phyloP scores from a whole-genome alignment of 1,284 basidiomycete genomes.

The Butyriboletus appendiculatus region DNA sequence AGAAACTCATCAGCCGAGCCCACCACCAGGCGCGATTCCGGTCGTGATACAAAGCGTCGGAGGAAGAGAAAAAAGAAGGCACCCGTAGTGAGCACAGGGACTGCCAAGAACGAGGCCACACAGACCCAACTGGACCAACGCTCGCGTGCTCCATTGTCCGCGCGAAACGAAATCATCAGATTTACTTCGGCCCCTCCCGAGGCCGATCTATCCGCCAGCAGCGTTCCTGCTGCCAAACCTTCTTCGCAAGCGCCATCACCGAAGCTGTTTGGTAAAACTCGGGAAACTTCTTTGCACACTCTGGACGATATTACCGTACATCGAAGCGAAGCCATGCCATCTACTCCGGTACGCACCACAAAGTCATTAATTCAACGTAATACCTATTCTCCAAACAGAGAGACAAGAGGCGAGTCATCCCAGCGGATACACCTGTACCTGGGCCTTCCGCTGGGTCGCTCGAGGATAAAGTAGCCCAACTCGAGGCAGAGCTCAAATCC shows the following conservation, averaged over 20 bases:
- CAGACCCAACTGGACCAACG: conserved; percentile 11
- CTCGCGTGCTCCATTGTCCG: conserved; percentile 21
- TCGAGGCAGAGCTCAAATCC: conserved; percentile 45
- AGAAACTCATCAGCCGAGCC: conserved; percentile 22
- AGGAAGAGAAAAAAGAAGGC: conserved; percentile 43
- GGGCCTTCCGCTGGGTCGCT: conserved; percentile 19
- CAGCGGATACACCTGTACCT: background rate
- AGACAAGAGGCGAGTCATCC: background rate
- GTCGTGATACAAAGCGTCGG: conserved; percentile 43
- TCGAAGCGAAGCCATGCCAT: conserved; percentile 3
- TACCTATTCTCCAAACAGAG: conserved; percentile 14
- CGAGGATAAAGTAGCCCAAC: conserved; percentile 38
- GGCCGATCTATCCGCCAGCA: conserved; percentile 2
- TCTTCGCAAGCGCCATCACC: conserved; percentile 3
- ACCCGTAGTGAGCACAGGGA: conserved; percentile 32
- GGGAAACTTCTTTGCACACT: background rate
- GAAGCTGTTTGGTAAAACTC: background rate
- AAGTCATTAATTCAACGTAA: background rate
- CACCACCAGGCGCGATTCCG: conserved; percentile 34
- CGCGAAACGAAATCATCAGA: conserved; percentile 29
- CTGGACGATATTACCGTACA: background rate
- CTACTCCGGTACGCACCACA: conserved; percentile 17
- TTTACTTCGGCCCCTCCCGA: conserved; percentile 26
- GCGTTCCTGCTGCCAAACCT: background rate
- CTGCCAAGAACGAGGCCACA: conserved; percentile 13